A percentile compares a stretch with the other conserved stretches of the same genome.
Conservation (phyloP, 2,329 filamentous ascomycete genomes). For the Aspergillus udagawae region DNA sequence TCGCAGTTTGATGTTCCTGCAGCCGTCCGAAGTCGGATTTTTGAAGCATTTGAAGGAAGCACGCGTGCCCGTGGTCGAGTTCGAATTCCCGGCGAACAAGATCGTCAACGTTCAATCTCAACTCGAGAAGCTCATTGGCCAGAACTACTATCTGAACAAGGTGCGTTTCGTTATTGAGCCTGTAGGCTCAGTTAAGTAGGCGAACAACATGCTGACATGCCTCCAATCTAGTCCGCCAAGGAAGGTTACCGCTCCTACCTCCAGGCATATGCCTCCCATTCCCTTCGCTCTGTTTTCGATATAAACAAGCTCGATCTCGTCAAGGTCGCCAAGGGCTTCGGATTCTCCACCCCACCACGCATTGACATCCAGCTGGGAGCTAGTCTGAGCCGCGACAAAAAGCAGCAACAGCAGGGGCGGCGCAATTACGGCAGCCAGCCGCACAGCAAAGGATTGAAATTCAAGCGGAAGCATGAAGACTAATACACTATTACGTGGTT, state of each 20-base stretch:
- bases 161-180: conserved; percentile 31
- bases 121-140: conserved; percentile 86
- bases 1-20: conserved; percentile 85
- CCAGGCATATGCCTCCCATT: conserved; percentile 89
- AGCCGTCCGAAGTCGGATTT: conserved; percentile 90
- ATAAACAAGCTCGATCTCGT: conserved; percentile 76
- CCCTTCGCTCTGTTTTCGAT: conserved; percentile 77
- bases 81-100: conserved; percentile 89
- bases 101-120: conserved; percentile 87
- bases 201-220: background rate
- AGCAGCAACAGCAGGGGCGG: conserved; percentile 55
- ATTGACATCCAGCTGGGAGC: conserved; percentile 76
- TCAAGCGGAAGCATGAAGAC: conserved; percentile 46
- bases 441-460: conserved; percentile 51
- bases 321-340: conserved; percentile 81
- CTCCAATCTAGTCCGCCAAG: conserved; percentile 53
- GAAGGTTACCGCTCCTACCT: conserved; percentile 84
- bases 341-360: conserved; percentile 70
- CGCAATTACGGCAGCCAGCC: conserved; percentile 77
- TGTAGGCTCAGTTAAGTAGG: background rate
- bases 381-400: conserved; percentile 71
- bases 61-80: conserved; percentile 89
- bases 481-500: conserved; percentile 6
- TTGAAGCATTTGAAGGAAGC: conserved; percentile 86
- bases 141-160: conserved; percentile 98